These are phyloP conservation scores for Pestalotiopsis sp. DNA, from an alignment of 2,329 filamentous ascomycete species.

Conservation along the genomic window DNA sequence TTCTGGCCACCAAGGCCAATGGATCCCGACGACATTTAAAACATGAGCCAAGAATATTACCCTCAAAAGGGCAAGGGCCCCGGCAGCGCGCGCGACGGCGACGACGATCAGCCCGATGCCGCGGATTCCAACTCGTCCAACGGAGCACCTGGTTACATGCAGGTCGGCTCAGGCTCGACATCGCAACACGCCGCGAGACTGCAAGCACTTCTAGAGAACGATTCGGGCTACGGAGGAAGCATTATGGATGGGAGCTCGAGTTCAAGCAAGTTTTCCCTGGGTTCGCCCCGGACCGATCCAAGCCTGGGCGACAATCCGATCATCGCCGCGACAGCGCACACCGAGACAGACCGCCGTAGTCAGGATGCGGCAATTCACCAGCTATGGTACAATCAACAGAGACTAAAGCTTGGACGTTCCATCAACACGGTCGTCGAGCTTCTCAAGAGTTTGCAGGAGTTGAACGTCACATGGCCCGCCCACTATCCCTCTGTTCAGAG, in stretches of 20 bases:
- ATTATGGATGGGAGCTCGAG: conserved; percentile 64
- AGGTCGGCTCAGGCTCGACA: conserved; percentile 79
- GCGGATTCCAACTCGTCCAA: conserved; percentile 27
- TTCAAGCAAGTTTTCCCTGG: conserved; percentile 31
- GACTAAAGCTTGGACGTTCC: conserved; percentile 81
- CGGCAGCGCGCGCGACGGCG: conserved; percentile 32
- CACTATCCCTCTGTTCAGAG: conserved; percentile 88
- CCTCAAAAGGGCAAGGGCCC: conserved; percentile 55
- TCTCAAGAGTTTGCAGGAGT: conserved; percentile 80
- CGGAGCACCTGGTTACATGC: conserved; percentile 74
- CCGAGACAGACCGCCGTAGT: conserved; percentile 66
- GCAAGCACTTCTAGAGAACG: conserved; percentile 79
- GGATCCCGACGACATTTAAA: conserved; percentile 32
- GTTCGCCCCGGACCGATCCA: conserved; percentile 45
- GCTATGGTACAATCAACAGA: conserved; percentile 92
- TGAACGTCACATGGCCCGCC: conserved; percentile 90
- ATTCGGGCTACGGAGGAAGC: conserved; percentile 92
- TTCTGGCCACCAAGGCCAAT: conserved; percentile 31
- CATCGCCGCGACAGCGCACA: conserved; percentile 41
- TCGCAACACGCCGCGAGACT: conserved; percentile 82
- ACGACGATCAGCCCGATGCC: conserved; percentile 26
- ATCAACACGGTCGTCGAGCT: conserved; percentile 87
- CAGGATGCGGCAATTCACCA: conserved; percentile 88
- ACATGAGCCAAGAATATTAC: conserved; percentile 65
- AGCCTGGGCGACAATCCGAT: conserved; percentile 48